A percentile compares a stretch with the other conserved stretches of the same genome.
These are phyloP conservation scores for Wilcoxina mikolae DNA, from an alignment of 495 filamentous ascomycete genomes.

Conservation along the genomic window DNA sequence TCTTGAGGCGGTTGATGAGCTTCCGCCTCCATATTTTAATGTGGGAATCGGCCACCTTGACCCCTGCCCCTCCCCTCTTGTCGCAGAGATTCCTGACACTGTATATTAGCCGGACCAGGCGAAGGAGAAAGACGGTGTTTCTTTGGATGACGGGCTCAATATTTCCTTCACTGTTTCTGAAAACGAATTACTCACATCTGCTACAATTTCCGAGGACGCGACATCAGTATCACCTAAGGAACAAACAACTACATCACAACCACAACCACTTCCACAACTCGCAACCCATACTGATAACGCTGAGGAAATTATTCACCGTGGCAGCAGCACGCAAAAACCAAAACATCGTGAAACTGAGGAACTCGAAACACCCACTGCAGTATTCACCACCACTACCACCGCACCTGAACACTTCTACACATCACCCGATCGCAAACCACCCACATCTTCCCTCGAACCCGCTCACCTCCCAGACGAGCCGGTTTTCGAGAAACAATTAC, in stretches of 20 bases:
- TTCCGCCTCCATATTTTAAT: not conserved
- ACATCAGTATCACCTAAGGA: not conserved
- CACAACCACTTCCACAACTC: not conserved
- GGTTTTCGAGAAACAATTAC: not conserved
- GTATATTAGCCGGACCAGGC: not conserved
- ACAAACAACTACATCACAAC: not conserved
- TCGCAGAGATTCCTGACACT: not conserved
- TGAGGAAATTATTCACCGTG: not conserved
- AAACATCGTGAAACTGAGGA: not conserved
- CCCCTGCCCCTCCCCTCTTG: not conserved
- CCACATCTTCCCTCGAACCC: not conserved
- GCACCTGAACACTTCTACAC: not conserved
- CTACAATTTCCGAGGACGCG: slow-evolving; percentile 5
- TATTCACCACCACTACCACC: not conserved
- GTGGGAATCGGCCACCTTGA: not conserved
- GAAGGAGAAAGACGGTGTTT: not conserved
- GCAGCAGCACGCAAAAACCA: not conserved
- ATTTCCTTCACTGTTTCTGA: not conserved
- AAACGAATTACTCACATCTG: not conserved
- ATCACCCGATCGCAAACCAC: not conserved
- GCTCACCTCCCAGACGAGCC: not conserved
- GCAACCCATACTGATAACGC: not conserved
- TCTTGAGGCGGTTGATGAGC: not conserved
- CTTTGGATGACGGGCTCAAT: not conserved
- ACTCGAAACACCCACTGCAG: not conserved